Percentiles rank a stretch among this genome's conserved stretches.
These are phyloP conservation scores for Claviceps pusilla DNA, from an alignment of 2,329 filamentous ascomycete species.

Conservation along the genomic window DNA sequence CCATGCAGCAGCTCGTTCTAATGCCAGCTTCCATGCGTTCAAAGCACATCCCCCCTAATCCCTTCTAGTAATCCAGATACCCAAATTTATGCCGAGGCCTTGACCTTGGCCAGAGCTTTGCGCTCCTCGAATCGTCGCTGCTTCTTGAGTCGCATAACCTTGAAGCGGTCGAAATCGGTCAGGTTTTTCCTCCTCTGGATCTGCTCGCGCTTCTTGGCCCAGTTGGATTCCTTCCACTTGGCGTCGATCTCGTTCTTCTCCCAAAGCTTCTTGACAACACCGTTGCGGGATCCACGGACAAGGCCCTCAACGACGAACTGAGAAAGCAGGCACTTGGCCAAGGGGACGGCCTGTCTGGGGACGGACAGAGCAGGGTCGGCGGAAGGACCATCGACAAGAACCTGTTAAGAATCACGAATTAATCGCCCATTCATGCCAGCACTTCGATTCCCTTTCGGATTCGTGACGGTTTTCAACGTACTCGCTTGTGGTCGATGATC, in stretches of 20 bases:
- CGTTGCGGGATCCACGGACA: conserved; percentile 69
- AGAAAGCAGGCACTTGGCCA: conserved; percentile 76
- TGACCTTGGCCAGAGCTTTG: conserved; percentile 90
- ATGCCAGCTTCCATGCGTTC: conserved; percentile 21
- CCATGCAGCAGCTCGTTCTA: conserved; percentile 24
- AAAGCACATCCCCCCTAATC: conserved; percentile 10
- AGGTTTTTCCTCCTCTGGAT: conserved; percentile 75
- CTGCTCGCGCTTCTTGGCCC: conserved; percentile 86
- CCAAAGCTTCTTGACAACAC: conserved; percentile 76
- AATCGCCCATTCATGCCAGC: conserved; percentile 1
- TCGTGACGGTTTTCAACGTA: conserved; percentile 46
- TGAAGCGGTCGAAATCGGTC: conserved; percentile 99
- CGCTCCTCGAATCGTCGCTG: conserved; percentile 96
- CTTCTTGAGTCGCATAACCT: conserved; percentile 98
- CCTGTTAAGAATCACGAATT: conserved; percentile 35
- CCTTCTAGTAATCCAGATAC: conserved; percentile 21
- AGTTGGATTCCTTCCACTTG: conserved; percentile 84
- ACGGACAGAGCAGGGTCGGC: conserved; percentile 65
- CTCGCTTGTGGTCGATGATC: conserved; percentile 99
- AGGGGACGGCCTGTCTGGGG: conserved; percentile 71
- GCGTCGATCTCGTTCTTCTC: conserved; percentile 79
- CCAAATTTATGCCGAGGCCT: conserved; percentile 54
- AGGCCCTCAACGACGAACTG: conserved; percentile 76
- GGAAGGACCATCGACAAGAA: conserved; percentile 89
- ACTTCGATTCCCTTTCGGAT: neutral